Evolutionary conservation across 768 basidiomycete species (phyloP), one percentile per base, ranked within the genome.

Genomic region (Boletus sp.): DNA sequence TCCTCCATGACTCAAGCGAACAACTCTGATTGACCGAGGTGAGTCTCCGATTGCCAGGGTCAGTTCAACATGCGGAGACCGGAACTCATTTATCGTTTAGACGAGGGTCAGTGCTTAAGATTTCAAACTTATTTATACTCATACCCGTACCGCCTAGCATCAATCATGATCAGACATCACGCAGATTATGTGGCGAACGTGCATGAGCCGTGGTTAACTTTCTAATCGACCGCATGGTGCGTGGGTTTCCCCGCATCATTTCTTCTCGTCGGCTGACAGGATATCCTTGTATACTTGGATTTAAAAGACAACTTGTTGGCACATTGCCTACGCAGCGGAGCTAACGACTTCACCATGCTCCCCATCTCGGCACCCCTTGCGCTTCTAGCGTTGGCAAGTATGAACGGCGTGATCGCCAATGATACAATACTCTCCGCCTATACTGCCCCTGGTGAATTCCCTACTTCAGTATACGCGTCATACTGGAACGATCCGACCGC

Each of bases 401-500:
- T 21, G 25, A 51, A 14, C 11, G 33, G 40, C 6, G 58, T 55
- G 9, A 21, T 30, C 42, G 60, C 50, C 19, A 42, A 41, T 34
- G 59, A 61, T 35, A 50, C 37, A 10, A 57, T 63, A 27, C 48
- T 41, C 27, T 51, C 76, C 70, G 78, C 77, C 3, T 87, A 80
- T 63, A 82, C 83, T 3, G 85, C 74, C 6, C 80, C 83, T 15
- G 85, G 84, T 15, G 63, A 68, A 14, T 87, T 88, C 64, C 85
- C 86, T 1, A 84, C 84, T 4, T 78, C 83, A 2, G 70, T 77
- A 23, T 88, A 81, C 63, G 66, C 70, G 10, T 75, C 78, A 42
- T 89, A 88, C 67, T 87, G 82, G 73, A 88, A 88, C 64, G 69
- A 78, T 57, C 84, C 86, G 9, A 88, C 84, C 1, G 83, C 80